Evolutionary conservation across 1,284 basidiomycete genomes (phyloP).

Genomic region (Earliella scabrosa): DNA sequence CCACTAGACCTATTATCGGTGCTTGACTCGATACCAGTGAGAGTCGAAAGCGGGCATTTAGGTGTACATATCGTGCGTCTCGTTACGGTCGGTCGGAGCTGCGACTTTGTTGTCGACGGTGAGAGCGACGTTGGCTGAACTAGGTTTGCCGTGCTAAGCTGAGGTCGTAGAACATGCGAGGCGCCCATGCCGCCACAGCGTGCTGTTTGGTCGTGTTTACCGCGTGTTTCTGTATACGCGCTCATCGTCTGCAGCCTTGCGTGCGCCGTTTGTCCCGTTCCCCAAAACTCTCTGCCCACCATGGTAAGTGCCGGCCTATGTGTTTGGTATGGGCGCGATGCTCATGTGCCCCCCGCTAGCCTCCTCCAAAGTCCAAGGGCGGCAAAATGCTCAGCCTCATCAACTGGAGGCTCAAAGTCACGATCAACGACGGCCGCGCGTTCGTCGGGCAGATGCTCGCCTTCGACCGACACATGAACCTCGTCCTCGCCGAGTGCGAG

Average conservation of each 20-base stretch:
- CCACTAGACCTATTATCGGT: too few species aligned
- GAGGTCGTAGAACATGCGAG: not conserved
- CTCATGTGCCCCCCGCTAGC: conserved; percentile 44
- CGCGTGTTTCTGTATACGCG: conserved; percentile 16
- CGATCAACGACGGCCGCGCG: conserved; percentile 96
- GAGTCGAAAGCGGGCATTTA: too few species aligned
- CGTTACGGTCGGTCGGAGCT: too few species aligned
- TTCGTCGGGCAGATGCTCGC: conserved; percentile 99
- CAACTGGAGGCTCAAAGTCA: conserved; percentile 97
- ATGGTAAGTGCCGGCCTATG: conserved; percentile 53
- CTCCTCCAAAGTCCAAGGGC: conserved; percentile 94
- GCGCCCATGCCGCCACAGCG: conserved; percentile 1
- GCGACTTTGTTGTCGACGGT: too few species aligned
- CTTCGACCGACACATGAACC: conserved; percentile 99
- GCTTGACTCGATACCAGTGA: too few species aligned
- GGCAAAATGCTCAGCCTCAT: conserved; percentile 98
- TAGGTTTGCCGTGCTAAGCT: too few species aligned
- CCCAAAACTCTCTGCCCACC: conserved; percentile 45
- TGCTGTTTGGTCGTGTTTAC: conserved; percentile 34
- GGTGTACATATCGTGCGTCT: too few species aligned
- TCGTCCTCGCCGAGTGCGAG: conserved; percentile 97
- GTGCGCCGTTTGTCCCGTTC: conserved; percentile 32
- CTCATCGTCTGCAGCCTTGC: conserved; percentile 21
- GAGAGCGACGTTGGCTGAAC: too few species aligned
- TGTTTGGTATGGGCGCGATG: not conserved